phyloP scores from a whole-genome alignment of 371 early-diverging fungal species.

The Mortierella sp. region DNA sequence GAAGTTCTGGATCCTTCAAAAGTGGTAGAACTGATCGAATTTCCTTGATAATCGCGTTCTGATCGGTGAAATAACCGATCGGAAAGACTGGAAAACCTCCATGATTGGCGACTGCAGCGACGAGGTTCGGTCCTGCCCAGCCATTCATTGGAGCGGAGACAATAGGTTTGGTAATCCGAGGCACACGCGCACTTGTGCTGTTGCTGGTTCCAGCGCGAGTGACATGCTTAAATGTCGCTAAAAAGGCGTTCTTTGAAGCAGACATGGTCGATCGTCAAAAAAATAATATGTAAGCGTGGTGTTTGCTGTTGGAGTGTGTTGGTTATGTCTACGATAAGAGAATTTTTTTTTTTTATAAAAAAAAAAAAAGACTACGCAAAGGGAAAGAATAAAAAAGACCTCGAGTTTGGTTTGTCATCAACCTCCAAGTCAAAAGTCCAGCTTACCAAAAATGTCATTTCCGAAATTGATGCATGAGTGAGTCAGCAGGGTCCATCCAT shows the following conservation, averaged over 20 bases:
- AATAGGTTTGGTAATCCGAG: conserved; percentile 27
- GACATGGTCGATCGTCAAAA: conserved; percentile 11
- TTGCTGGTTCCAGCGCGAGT: not conserved
- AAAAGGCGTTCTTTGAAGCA: conserved; percentile 18
- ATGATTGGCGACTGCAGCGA: conserved; percentile 47
- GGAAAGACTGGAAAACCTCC: conserved; percentile 44
- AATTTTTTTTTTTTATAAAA: not conserved
- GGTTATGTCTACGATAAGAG: not conserved
- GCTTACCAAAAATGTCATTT: conserved; percentile 2
- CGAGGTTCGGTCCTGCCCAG: conserved; percentile 44
- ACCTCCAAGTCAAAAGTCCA: not conserved
- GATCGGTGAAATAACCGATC: conserved; percentile 45
- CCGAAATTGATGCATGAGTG: not conserved
- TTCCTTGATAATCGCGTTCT: conserved; percentile 32
- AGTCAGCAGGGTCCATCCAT: not conserved
- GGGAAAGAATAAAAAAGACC: not conserved
- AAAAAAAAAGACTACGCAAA: conserved; percentile 1
- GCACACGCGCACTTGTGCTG: not conserved
- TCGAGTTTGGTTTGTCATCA: not conserved
- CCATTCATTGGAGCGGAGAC: conserved; percentile 49
- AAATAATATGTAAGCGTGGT: not conserved
- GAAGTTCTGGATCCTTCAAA: not conserved
- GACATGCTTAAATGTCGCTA: conserved; percentile 17
- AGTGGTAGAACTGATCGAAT: conserved; percentile 22
- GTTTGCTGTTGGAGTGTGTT: not conserved